Base-by-base conservation (phyloP, 2,329 filamentous ascomycete species). In the Fusarium burgessii region DNA sequence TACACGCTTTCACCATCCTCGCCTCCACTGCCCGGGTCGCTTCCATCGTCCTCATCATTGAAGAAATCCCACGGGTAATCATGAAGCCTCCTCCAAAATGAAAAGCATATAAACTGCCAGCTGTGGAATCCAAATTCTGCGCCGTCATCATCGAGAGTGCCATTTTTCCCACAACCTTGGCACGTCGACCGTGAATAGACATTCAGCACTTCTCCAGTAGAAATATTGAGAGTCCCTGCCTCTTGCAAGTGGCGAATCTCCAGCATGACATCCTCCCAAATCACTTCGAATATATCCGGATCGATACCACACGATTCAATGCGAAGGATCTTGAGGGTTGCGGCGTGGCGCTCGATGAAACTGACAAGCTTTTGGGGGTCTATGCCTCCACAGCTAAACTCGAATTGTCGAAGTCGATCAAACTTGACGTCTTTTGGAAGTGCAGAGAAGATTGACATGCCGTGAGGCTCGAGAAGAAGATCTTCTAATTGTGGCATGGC, bases 311-410 rank as follows among this genome's bases (percentile, higher is more conserved):
- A 58, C 3, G 5, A 9, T 2, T 4, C 1, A 11, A 58, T 32
- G 4, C 1, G 9, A 1, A 58, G n/a, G 0, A 1, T 1, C 1
- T 35, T 14, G 3, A 58, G 25, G 2, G 20, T 35, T 6, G 11
- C 2, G 12, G 7, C 18, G 4, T 58, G 56, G 11, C 36, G 46
- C 7, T 12, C 5, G 7, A 52, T 7, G 5, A 58, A 58, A 1
- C 3, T 1, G 6, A 52, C 12, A 17, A 58, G 45, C 3, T 14
- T 23, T 1, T 18, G 11, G 4, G 45, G 45, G 3, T 35, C 14
- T 5, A 54, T 29, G 2, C 23, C 18, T 1, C 47, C 29, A 5
- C 57, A 59, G 14, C 11, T 29, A 29, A 59, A 25, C 15, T 32
- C 11, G 5, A 27, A 5, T 0, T 1, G 3, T 0, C 7, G 15